Base-by-base conservation (phyloP, 176 grass and related monocot genomes). In the Oryza officinalis region DNA sequence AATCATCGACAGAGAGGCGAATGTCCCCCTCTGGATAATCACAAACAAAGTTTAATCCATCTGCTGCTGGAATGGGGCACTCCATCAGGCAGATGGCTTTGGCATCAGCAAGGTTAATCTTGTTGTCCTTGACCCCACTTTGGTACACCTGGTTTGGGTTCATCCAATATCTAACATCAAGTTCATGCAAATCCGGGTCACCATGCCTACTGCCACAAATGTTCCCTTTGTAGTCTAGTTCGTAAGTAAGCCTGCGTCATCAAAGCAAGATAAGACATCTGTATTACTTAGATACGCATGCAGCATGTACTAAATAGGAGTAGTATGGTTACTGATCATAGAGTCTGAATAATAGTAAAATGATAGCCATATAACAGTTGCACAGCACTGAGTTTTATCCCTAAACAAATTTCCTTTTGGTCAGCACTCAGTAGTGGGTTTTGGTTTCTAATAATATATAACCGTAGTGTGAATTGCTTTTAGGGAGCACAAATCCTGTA, bases 21-120 rank as follows among this genome's bases (percentile, higher is more conserved):
- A 99, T 92, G 71, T 96, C 93, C 27, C 96, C 96, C 28, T 96
- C 96, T 3, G 96, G 96, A 69, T 99, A 99, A 78, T 99, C 96
- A 76, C 96, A 99, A 18, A 99, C 76, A 69, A 88, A 99, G 77
- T 96, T 99, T 37, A 99, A 66, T 3, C 81, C 93, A 57, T 99
- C 96, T 25, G 80, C 83, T 1, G 86, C 84, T 20, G 93, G 93
- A 72, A 85, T 71, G 10, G 96, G 96, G 33, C 96, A 99, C 71
- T 99, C 96, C 96, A 99, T 99, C 47, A 99, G 74, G 86, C 96
- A 99, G 83, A 99, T 89, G 69, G 89, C 74, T 72, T 91, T 99
- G 17, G 96, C 93, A 80, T 99, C 89, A 3, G 85, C 91, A 45
- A 99, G 87, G 84, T 86, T 90, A 54, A 94, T 32, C 57, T 88